A percentile compares a stretch with the other conserved stretches of the same genome.
Evolutionary conservation across 225 moss, liverwort and hornwort genomes (phyloP).

Genomic region (Polytrichum commune): DNA sequence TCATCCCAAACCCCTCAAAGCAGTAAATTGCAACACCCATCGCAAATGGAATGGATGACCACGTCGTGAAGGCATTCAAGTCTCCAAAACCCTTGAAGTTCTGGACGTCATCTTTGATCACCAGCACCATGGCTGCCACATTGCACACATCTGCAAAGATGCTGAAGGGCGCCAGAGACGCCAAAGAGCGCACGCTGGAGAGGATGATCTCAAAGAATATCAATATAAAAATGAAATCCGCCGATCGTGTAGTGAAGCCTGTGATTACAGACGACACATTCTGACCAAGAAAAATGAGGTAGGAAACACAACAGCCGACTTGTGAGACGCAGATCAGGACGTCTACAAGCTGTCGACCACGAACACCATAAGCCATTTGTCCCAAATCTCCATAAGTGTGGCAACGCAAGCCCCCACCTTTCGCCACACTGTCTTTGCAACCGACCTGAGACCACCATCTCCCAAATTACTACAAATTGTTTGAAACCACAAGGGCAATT

Average conservation of each 20-base stretch:
- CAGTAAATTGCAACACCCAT: conserved; percentile 85
- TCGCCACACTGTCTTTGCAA: conserved; percentile 58
- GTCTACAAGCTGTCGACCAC: conserved; percentile 67
- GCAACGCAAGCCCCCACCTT: conserved; percentile 32
- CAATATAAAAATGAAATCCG: conserved; percentile 53
- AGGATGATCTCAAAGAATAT: conserved; percentile 58
- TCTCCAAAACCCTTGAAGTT: conserved; percentile 35
- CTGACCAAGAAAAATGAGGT: conserved; percentile 88
- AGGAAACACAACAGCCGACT: conserved; percentile 83
- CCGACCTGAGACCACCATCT: conserved; percentile 43
- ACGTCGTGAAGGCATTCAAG: conserved; percentile 46
- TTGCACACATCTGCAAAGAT: conserved; percentile 91
- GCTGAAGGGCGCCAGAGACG: conserved; percentile 83
- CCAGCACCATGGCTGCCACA: conserved; percentile 86
- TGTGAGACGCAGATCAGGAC: conserved; percentile 73
- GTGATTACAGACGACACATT: conserved; percentile 73
- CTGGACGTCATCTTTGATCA: conserved; percentile 75
- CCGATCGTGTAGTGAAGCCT: conserved; percentile 35
- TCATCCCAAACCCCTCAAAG: conserved; percentile 98
- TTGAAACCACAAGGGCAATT: not conserved
- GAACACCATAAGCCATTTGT: conserved; percentile 55
- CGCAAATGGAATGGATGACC: conserved; percentile 66
- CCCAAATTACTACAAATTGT: not conserved
- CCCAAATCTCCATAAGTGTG: conserved; percentile 78
- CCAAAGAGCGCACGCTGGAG: conserved; percentile 67